A percentile compares a stretch with the other conserved stretches of the same genome.
Conservation (phyloP, 164 flowering plant genomes). For the Chimonanthus praecox region DNA sequence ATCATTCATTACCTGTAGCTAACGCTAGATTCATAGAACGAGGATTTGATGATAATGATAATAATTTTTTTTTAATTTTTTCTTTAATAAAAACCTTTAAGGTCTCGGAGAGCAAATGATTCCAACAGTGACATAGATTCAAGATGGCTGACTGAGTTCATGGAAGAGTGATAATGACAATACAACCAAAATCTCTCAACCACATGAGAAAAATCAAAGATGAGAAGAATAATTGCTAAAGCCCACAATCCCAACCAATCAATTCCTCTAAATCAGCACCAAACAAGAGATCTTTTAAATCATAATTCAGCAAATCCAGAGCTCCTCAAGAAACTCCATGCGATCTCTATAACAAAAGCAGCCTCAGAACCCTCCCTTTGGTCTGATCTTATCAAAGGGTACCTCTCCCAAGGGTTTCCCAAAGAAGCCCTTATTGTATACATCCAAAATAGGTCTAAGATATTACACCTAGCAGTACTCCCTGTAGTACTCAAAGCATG, state of each 20-base stretch:
- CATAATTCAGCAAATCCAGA: not conserved
- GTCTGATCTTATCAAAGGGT: constrained; percentile 27
- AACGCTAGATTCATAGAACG: no score
- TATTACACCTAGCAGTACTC: constrained; percentile 17
- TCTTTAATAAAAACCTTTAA: no score
- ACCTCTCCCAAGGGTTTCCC: constrained; percentile 27
- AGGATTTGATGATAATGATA: no score
- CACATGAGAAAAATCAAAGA: no score
- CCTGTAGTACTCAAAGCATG: constrained; percentile 66
- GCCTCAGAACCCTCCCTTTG: constrained; percentile 21
- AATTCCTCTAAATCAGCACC: not conserved
- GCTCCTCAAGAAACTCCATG: constrained; percentile 5
- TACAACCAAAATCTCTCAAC: no score
- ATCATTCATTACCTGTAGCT: no score
- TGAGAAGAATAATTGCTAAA: not conserved
- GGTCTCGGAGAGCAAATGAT: no score
- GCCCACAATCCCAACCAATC: not conserved
- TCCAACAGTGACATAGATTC: no score
- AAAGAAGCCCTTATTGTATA: constrained; percentile 39
- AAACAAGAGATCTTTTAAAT: not conserved
- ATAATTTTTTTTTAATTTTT: no score
- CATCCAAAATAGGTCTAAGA: constrained; percentile 25
- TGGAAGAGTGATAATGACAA: no score
- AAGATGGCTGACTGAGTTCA: no score
- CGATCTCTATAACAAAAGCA: constrained; percentile 1